Percentiles rank a stretch among this genome's conserved stretches.
phyloP scores from a whole-genome alignment of 495 filamentous ascomycete species.

The Penicillium cataractarum region DNA sequence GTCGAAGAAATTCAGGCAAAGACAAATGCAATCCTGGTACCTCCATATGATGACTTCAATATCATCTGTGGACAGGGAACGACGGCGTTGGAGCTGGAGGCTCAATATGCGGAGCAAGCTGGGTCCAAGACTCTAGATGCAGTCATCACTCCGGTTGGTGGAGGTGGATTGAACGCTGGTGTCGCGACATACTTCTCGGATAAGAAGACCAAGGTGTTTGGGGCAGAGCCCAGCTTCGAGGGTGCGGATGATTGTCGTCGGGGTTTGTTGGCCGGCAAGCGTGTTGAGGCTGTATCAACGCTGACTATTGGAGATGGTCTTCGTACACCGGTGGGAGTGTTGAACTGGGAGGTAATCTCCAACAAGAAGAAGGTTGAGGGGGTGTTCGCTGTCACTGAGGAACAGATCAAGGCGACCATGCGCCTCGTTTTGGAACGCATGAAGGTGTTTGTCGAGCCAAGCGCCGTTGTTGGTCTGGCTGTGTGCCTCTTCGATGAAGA shows the following conservation, averaged over 20 bases:
- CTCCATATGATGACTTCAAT: constrained; percentile 89
- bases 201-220: constrained; percentile 72
- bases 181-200: constrained; percentile 74
- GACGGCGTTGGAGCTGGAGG: constrained; percentile 77
- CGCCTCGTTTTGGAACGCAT: constrained; percentile 81
- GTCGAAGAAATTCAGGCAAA: constrained; percentile 63
- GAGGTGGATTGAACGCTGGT: constrained; percentile 86
- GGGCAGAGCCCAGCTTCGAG: constrained; percentile 85
- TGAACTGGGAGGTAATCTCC: constrained; percentile 82
- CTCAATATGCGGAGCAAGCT: constrained; percentile 59
- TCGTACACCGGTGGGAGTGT: constrained; percentile 76
- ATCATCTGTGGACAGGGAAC: constrained; percentile 94
- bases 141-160: constrained; percentile 84
- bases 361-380: constrained; percentile 69
- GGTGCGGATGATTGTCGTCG: constrained; percentile 81
- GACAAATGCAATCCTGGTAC: constrained; percentile 77
- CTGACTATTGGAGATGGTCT: constrained; percentile 91
- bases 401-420: constrained; percentile 79
- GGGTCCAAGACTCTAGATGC: constrained; percentile 59
- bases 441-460: constrained; percentile 93
- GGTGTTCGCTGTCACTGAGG: constrained; percentile 79
- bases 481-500: constrained; percentile 83
- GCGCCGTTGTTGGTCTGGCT: constrained; percentile 82
- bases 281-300: constrained; percentile 68
- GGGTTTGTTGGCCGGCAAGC: constrained; percentile 61